Evolutionary conservation across 2,329 filamentous ascomycete species (phyloP), one percentile per base, ranked within the genome.

Genomic region (Xylaria sp.): DNA sequence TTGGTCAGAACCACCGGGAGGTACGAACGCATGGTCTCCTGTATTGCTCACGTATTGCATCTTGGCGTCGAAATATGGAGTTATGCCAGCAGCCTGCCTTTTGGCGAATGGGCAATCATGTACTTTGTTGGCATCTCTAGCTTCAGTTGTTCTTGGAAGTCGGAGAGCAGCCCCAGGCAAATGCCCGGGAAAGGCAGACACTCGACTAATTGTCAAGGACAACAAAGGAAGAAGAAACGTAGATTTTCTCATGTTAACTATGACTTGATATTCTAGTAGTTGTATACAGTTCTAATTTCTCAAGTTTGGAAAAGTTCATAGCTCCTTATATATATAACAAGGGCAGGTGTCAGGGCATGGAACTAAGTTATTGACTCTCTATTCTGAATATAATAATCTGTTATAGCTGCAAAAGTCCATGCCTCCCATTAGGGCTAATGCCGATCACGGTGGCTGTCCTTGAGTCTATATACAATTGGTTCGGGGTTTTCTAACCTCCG

Each of bases 41-140:
- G 25, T 65, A n/a, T 53, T 65, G 56, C 62, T 65, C 47, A 65
- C 62, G 44, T 65, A 65, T 20, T 65, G 62, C 36, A 44, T 13
- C 42, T 65, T 9, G 22, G 56, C 49, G 17, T 61, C 42, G 39
- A 65, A 65, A 20, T 49, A 56, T 15, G 62, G 62, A 10, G 45
- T 47, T 7, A 54, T 7, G 31, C 33, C 51, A 2, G 51, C 2
- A 20, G 51, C 51, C 22, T 54, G 51, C 20, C 51, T 54, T 27
- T 54, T 54, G 13, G 33, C 20, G n/a, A 39, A 39, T 25, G 31
- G 20, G 13, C 31, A 39, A 17, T 27, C 20, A n/a, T 33, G 7
- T 39, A 9, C 10, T 27, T 39, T 15, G 9, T 7, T 7, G 10
- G 13, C 15, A 25, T 1, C 13, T 27, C 33, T 38, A 13, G 10